Conservation (phyloP, 2,329 filamentous ascomycete genomes). For the Albifimbria verrucaria region DNA sequence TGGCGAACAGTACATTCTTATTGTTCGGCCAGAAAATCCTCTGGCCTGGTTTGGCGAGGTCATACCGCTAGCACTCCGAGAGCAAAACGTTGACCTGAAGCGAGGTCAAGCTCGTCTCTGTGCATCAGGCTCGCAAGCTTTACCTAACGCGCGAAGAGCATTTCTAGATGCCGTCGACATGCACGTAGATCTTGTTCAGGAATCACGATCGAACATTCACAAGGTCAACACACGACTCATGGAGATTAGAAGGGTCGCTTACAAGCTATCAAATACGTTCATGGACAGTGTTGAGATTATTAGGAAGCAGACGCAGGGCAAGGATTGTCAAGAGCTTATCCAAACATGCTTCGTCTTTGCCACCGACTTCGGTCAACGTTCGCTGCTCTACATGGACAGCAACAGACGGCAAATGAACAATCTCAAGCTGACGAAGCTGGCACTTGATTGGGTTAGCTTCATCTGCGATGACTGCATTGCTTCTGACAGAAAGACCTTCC, state of each 20-base stretch:
- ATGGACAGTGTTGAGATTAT: constrained; percentile 98
- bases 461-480: constrained; percentile 96
- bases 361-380: constrained; percentile 97
- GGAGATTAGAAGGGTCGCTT: constrained; percentile 92
- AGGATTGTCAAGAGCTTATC: constrained; percentile 91
- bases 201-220: constrained; percentile 88
- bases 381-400: constrained; percentile 90
- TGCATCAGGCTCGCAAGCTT: constrained; percentile 77
- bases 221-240: constrained; percentile 88
- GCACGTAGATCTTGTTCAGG: constrained; percentile 84
- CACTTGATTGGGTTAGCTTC: constrained; percentile 95
- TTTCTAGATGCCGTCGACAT: constrained; percentile 78
- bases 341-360: constrained; percentile 98
- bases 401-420: constrained; percentile 97
- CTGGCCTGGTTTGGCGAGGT: constrained; percentile 80
- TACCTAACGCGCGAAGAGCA: constrained; percentile 73
- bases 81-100: constrained; percentile 81
- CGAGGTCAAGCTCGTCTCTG: constrained; percentile 82
- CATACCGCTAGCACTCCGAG: constrained; percentile 67
- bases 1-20: constrained; percentile 73
- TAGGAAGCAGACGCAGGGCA: constrained; percentile 74
- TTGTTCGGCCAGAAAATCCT: constrained; percentile 76
- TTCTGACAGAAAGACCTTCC: constrained; percentile 91
- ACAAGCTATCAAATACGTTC: constrained; percentile 94
- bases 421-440: constrained; percentile 86